Evolutionary conservation across 257 asterid species (phyloP), one percentile per base, ranked within the genome.

Genomic region (Przewalskia tangutica): DNA sequence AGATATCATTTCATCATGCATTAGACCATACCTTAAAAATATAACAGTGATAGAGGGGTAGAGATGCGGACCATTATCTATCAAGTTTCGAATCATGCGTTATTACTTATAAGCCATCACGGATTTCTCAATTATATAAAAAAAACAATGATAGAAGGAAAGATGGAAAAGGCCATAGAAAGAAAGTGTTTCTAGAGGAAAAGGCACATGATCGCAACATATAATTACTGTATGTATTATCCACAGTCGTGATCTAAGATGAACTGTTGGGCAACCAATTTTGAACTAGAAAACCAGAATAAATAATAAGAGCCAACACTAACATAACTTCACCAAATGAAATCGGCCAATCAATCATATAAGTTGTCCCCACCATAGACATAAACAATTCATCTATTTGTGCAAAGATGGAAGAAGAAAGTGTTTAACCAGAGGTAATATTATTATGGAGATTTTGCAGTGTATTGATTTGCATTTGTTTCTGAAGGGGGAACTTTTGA

Each of bases 391-490:
- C 8, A 4, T 14, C 12, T 6, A 71, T 27, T 27, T 27, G 32
- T 27, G 32, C 18, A 7, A 44, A 71, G 6, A 6, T 38, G 6
- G 46, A 44, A 40, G 55, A 11, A n/a, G 17, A 1, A 7, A 46
- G 70, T 76, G 44, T 64, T 46, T 23, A 76, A 93, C 97, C 97
- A 86, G 82, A 87, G 68, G 85, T 89, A 40, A 93, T 93, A 78
- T 95, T 98, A 80, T 86, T 89, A 60, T 91, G 92, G 56, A 95
- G 90, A 85, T 88, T 86, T 77, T 89, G 91, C 77, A 95, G 80
- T 56, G 92, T 91, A 60, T 94, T 84, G 82, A 84, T 75, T 44
- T 82, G 91, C 94, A 90, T 91, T 73, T 95, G 98, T n/a, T n/a
- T n/a, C n/a, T n/a, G n/a, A n/a, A n/a, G n/a, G n/a, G n/a, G n/a